phyloP scores from a whole-genome alignment of 768 basidiomycete genomes.

The Tulasnella calospora region DNA sequence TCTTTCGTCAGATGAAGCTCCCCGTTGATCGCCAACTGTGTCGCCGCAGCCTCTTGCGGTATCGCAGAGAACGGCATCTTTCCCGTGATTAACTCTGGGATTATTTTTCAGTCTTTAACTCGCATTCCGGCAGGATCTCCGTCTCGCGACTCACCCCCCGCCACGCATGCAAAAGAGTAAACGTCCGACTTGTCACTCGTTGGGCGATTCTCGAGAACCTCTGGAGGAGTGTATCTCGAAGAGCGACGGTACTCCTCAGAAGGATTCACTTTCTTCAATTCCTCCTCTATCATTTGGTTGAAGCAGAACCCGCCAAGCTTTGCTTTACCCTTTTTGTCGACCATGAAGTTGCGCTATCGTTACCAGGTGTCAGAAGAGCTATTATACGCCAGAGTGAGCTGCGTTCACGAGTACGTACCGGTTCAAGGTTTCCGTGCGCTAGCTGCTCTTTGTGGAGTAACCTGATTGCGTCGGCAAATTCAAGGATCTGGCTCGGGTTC shows the following conservation, averaged over 20 bases:
- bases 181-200: background rate
- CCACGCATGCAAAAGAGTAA: background rate
- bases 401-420: background rate
- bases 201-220: background rate
- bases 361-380: background rate
- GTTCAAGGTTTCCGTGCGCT: background rate
- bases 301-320: background rate
- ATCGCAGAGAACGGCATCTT: background rate
- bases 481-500: background rate
- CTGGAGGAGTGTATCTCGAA: background rate
- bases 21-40: background rate
- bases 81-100: background rate
- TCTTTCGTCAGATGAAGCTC: background rate
- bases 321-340: background rate
- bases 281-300: background rate
- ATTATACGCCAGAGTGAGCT: background rate
- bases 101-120: background rate
- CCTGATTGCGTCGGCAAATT: background rate
- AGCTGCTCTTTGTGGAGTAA: background rate
- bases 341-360: background rate
- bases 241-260: background rate
- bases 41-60: background rate
- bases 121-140: background rate
- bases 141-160: background rate
- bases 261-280: background rate